Evolutionary conservation across 148 eudicot genomes (phyloP), one percentile per base, ranked within the genome.

Genomic region (Rhododendron mucronatum): DNA sequence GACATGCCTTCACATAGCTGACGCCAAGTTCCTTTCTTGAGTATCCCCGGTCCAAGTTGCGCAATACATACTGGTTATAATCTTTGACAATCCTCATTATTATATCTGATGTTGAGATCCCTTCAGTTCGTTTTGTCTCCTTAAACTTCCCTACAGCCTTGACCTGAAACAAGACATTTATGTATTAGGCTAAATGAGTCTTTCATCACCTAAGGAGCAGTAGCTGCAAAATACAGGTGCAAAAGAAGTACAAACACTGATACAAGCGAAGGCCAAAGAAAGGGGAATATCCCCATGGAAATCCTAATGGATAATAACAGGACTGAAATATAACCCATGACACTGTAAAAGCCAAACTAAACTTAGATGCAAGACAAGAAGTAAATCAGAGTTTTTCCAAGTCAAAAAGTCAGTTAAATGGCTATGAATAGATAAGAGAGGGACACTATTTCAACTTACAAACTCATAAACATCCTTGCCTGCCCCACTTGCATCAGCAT

Each of bases 21-120:
- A 94, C 89, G 67, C 92, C 92, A 83, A 94, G 95, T 63, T 94
- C 95, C 91, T 90, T 94, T 91, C 97, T 93, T 28, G 97, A 92
- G 88, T 93, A 94, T 61, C 97, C 95, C 20, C 97, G 93, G 85
- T 91, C 93, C 91, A 94, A 91, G 88, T 94, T 94, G 39, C 95
- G 95, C 94, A 94, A 88, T 81, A 94, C 97, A 91, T 93, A 94
- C 63, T 93, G 89, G 86, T 94, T 94, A 82, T 94, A 94, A 82
- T 94, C 97, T 90, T 93, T 93, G 45, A 94, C 93, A 80, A 92
- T 92, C 87, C 95, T 89, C 97, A 93, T 94, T 80, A 94, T 92
- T 77, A 94, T 86, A 83, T 93, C 95, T 23, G 94, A 94, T 44
- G 97, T 94, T 18, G 97, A 94, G 41, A 94, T 94, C 63, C 95